Percentiles rank a stretch among this genome's conserved stretches.
These are phyloP conservation scores for Cydonia oblonga DNA, from an alignment of 331 rosid genomes.

Conservation along the genomic window DNA sequence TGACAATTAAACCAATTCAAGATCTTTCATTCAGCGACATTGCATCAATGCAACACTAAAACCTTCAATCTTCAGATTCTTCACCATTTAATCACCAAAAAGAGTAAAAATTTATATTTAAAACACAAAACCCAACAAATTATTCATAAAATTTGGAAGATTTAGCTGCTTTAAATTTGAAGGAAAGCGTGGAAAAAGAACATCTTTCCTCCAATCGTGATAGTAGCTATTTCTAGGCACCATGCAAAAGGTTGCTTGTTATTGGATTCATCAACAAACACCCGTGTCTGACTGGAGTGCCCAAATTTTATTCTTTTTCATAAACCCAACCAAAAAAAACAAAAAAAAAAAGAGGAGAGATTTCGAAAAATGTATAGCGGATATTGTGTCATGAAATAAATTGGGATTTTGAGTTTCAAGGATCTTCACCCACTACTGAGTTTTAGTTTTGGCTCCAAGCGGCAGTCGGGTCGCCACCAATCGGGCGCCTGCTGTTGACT, in stretches of 20 bases:
- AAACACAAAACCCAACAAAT: neutral
- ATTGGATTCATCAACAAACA: slow-evolving; percentile 37
- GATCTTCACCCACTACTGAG: slow-evolving; percentile 56
- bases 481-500: slow-evolving; percentile 71
- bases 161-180: slow-evolving; percentile 63
- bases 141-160: neutral
- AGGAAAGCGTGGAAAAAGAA: slow-evolving; percentile 20
- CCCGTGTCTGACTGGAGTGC: slow-evolving; percentile 97
- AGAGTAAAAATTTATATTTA: neutral
- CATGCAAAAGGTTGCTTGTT: slow-evolving; percentile 74
- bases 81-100: neutral
- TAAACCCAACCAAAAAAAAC: neutral
- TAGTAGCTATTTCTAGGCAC: slow-evolving; percentile 53
- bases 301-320: neutral
- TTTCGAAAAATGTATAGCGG: slow-evolving; percentile 18
- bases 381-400: slow-evolving; percentile 51
- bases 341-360: neutral
- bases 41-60: neutral
- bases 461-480: slow-evolving; percentile 54
- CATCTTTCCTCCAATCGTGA: slow-evolving; percentile 39
- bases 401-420: slow-evolving; percentile 27
- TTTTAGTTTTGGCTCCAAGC: slow-evolving; percentile 58
- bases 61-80: neutral
- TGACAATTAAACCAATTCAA: neutral
- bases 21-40: neutral